phyloP scores from a whole-genome alignment of 2,329 filamentous ascomycete species.

The Zarea fungicola region DNA sequence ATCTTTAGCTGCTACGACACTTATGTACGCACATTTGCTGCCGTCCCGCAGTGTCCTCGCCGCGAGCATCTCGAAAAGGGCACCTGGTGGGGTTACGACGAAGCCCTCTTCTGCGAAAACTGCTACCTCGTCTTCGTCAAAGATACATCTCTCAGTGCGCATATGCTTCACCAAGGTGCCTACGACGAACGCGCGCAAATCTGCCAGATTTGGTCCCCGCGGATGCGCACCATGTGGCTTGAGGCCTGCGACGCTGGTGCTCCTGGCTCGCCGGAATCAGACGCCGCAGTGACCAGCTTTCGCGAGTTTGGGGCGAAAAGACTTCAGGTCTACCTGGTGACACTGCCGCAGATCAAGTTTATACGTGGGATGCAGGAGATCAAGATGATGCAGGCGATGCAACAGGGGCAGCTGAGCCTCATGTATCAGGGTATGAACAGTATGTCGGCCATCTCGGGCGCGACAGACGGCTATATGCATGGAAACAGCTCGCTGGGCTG shows the following conservation, averaged over 20 bases:
- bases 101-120: conserved; percentile 28
- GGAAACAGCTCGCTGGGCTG: conserved; percentile 31
- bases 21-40: conserved; percentile 25
- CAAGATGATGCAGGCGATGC: conserved; percentile 28
- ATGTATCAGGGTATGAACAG: conserved; percentile 30
- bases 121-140: conserved; percentile 28
- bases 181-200: conserved; percentile 23
- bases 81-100: conserved; percentile 31
- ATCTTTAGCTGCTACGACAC: conserved; percentile 26
- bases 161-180: conserved; percentile 22
- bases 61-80: conserved; percentile 20
- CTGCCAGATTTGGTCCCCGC: conserved; percentile 33
- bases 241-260: conserved; percentile 23
- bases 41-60: conserved; percentile 24
- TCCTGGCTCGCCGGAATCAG: conserved; percentile 21
- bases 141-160: conserved; percentile 22
- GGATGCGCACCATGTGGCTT: conserved; percentile 33
- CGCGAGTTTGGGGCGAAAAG: conserved; percentile 22
- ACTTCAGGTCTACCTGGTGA: conserved; percentile 25
- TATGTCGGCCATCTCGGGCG: conserved; percentile 22
- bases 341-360: conserved; percentile 25
- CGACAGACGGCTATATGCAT: conserved; percentile 26
- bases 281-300: conserved; percentile 23
- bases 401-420: conserved; percentile 27
- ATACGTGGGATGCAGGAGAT: conserved; percentile 25